Base-by-base conservation (phyloP, 208 protist species). In the Acanthamoeba castellanii region DNA sequence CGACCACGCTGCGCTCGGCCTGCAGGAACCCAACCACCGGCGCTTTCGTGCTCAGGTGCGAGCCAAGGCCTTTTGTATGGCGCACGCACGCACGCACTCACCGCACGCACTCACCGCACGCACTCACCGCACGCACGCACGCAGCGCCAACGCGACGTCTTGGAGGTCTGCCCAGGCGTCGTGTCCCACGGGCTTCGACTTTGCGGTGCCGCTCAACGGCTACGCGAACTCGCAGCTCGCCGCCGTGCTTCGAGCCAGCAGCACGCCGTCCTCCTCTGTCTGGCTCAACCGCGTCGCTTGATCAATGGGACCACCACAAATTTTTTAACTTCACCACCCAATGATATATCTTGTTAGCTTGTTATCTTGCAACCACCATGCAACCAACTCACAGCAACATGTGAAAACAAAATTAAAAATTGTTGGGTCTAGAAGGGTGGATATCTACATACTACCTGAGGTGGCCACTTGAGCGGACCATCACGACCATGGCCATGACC, bases 201-300 rank as follows among this genome's bases (percentile, higher is more conserved):
- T 89, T 27, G 82, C 45, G 1, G 18, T 89, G 50, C 82, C 82
- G n/a, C 14, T 25, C 13, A 89, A 89, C 34, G 82, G 55, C 50
- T 68, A 70, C 50, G 30, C 25, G 47, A 89, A 89, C 57, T 30
- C 82, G 57, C 82, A 89, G 37, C 82, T 89, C 32, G 7, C 22
- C 42, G 22, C 78, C 32, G 52, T 55, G 27, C 30, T 45, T 0
- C n/a, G n/a, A 3, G 82, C 55, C 30, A 1, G 34, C 3, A 0
- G 37, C 34, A 16, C 27, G 68, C 34, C 72, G 1, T 42, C 72
- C 20, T 61, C 82, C 0, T 22, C 82, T 2, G 82, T 89, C 13
- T 89, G 82, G 82, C 11, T 89, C 82, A 89, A 89, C 82, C 72
- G 25, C 42, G 37, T 42, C 37, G 37, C 37, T 42, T 42, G 37